phyloP scores from a whole-genome alignment of 345 rosid genomes.

The Linum tenue region DNA sequence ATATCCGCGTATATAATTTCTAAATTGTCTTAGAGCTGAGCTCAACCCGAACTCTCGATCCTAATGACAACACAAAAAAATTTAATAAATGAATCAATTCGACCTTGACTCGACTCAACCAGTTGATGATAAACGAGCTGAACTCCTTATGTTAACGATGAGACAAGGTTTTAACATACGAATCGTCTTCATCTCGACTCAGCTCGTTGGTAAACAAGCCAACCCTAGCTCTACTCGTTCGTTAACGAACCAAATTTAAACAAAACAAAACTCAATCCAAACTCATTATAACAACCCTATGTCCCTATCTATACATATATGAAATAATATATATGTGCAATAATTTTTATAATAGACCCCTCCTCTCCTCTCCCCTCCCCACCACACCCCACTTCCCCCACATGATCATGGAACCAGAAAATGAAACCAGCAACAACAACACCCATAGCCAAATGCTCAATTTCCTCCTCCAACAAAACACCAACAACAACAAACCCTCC shows the following conservation, averaged over 20 bases:
- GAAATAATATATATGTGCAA: neutral
- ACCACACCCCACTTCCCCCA: constrained; percentile 9
- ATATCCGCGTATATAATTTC: no score
- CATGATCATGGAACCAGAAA: constrained; percentile 69
- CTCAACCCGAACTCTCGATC: no score
- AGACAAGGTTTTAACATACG: no score
- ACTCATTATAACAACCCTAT: neutral
- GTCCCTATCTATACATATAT: neutral
- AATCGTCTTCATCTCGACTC: no score
- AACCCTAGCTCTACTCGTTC: no score
- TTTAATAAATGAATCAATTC: no score
- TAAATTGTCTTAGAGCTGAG: no score
- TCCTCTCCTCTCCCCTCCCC: neutral
- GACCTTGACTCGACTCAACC: no score
- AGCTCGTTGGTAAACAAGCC: no score
- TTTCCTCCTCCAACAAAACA: constrained; percentile 57
- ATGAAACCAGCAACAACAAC: constrained; percentile 32
- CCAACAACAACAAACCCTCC: constrained; percentile 2
- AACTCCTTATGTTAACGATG: no score
- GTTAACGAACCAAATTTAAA: neutral
- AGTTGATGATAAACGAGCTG: no score
- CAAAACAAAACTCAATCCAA: neutral
- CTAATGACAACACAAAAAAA: no score
- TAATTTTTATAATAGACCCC: constrained; percentile 6
- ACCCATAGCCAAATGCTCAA: constrained; percentile 17